Evolutionary conservation across 129 eudicot genomes (phyloP).

Genomic region (Saussurea involucrata): DNA sequence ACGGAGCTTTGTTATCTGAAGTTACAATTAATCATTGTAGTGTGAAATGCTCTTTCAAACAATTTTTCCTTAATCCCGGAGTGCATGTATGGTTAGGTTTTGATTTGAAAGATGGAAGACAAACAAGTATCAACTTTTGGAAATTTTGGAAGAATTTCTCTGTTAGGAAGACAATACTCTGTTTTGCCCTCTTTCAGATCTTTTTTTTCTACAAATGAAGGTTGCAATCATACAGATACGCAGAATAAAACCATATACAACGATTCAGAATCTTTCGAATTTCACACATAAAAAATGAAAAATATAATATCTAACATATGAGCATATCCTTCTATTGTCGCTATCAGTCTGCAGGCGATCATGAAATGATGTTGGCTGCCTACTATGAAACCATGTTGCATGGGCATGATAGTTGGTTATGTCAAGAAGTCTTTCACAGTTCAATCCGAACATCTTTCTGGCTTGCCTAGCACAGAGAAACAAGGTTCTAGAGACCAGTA

Average conservation of each 20-base stretch:
- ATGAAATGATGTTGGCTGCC: too few species aligned
- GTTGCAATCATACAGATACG: background rate
- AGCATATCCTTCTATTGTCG: background rate
- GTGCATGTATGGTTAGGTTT: background rate
- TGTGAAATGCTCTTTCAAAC: background rate
- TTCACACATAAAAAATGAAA: background rate
- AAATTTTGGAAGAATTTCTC: background rate
- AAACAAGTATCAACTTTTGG: background rate
- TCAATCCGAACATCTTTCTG: too few species aligned
- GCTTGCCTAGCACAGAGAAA: too few species aligned
- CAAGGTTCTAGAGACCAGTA: background rate
- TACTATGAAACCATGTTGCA: too few species aligned
- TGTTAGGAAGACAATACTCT: background rate
- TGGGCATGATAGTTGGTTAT: too few species aligned
- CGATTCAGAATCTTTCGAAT: background rate
- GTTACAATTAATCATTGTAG: background rate
- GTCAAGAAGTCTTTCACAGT: too few species aligned
- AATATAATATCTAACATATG: background rate
- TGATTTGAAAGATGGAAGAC: background rate
- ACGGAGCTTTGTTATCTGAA: background rate
- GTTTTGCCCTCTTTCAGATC: background rate
- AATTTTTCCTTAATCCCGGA: background rate
- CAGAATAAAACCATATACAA: background rate
- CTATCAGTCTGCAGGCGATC: background rate
- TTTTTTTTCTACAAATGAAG: background rate